These are phyloP conservation scores for Scytalidium sp. DNA, from an alignment of 2,329 filamentous ascomycete genomes.

Conservation along the genomic window DNA sequence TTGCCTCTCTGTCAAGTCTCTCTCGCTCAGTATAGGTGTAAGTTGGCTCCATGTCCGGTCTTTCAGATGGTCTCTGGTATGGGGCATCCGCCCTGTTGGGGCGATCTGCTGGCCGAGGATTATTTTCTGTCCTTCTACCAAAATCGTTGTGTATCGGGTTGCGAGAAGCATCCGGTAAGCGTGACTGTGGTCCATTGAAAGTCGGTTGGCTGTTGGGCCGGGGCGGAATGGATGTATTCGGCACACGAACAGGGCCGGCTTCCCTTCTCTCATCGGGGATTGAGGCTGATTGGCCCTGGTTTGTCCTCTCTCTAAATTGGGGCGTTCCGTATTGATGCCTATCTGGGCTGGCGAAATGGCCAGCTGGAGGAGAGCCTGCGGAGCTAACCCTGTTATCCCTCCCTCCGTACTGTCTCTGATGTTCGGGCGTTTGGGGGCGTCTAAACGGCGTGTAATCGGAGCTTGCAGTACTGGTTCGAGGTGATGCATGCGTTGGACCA, in stretches of 20 bases:
- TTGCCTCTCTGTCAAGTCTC: constrained; percentile 16
- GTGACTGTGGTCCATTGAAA: constrained; percentile 35
- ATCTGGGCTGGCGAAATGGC: constrained; percentile 51
- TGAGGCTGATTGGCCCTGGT: constrained; percentile 33
- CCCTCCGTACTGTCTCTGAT: constrained; percentile 52
- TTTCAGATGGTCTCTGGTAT: constrained; percentile 22
- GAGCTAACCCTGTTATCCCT: constrained; percentile 34
- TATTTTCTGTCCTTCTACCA: constrained; percentile 16
- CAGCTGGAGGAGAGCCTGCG: constrained; percentile 34
- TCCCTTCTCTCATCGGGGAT: constrained; percentile 46
- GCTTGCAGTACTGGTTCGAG: constrained; percentile 34
- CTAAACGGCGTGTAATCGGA: constrained; percentile 62
- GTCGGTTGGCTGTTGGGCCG: constrained; percentile 27
- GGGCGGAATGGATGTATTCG: constrained; percentile 11
- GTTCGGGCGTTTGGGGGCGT: constrained; percentile 72
- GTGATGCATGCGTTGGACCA: constrained; percentile 34
- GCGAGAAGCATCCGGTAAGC: constrained; percentile 38
- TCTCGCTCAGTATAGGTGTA: constrained; percentile 54
- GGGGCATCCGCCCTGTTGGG: constrained; percentile 36
- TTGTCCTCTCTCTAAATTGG: constrained; percentile 51
- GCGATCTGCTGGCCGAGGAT: constrained; percentile 10
- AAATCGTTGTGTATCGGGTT: constrained; percentile 16
- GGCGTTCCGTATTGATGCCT: constrained; percentile 58
- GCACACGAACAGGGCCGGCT: constrained; percentile 16
- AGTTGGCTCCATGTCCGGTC: constrained; percentile 26